A percentile compares a stretch with the other conserved stretches of the same genome.
These are phyloP conservation scores for Quercus tomentella DNA, from an alignment of 331 rosid species.

Conservation along the genomic window DNA sequence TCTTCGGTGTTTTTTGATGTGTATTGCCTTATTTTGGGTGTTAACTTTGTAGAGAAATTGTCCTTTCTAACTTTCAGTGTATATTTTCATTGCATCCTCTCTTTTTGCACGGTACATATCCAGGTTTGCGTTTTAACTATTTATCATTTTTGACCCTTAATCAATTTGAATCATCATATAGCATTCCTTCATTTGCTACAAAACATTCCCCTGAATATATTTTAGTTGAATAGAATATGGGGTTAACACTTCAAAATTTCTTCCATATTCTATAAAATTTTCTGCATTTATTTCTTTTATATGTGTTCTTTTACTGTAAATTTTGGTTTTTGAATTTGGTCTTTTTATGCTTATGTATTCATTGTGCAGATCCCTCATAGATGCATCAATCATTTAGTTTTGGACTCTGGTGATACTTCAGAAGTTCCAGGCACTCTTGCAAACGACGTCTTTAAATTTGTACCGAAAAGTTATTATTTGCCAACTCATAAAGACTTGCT, in stretches of 20 bases:
- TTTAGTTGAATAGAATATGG: constrained; percentile 1
- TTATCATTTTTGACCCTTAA: background rate
- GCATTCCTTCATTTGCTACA: background rate
- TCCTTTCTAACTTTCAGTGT: background rate
- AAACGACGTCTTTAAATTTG: constrained; percentile 61
- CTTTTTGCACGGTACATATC: background rate
- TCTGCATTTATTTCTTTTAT: constrained; percentile 6
- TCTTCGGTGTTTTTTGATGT: background rate
- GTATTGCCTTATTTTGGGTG: too few relatives aligned
- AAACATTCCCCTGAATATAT: background rate
- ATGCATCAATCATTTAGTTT: constrained; percentile 72
- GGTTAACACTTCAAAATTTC: constrained; percentile 14
- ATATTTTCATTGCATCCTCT: background rate
- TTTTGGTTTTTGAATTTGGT: constrained; percentile 30
- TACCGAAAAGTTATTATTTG: constrained; percentile 35
- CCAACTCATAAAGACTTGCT: constrained; percentile 45
- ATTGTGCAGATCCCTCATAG: constrained; percentile 74
- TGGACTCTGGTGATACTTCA: constrained; percentile 84
- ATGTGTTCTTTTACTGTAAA: constrained; percentile 4
- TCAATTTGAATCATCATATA: background rate
- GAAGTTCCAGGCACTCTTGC: constrained; percentile 70
- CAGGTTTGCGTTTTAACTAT: background rate
- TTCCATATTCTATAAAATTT: constrained; percentile 34
- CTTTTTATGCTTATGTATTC: constrained; percentile 56
- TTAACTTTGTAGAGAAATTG: too few relatives aligned